Conservation (phyloP, 208 protist genomes). For the Balamuthia mandrillaris region DNA sequence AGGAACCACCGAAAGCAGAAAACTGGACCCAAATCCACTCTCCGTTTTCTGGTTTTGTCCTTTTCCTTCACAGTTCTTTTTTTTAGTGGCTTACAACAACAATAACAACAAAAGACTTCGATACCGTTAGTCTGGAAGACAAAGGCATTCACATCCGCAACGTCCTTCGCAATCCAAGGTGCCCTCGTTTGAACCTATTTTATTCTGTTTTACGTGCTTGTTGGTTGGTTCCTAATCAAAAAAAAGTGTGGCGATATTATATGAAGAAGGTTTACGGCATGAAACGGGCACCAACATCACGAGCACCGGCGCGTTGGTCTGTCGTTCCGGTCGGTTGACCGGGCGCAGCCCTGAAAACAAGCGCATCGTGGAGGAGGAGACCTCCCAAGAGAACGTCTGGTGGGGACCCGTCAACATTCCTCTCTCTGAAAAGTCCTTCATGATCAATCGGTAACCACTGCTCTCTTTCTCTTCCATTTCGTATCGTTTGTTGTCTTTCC, state of each 20-base stretch:
- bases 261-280: background rate
- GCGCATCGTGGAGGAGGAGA: conserved; percentile 81
- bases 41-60: too few species aligned
- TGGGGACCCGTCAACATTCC: conserved; percentile 91
- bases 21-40: too few species aligned
- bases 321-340: conserved; percentile 83
- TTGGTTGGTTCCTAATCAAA: background rate
- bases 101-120: too few species aligned
- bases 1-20: too few species aligned
- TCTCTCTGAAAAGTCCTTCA: conserved; percentile 83
- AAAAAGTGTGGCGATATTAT: background rate
- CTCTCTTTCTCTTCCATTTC: too few species aligned
- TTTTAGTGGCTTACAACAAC: too few species aligned
- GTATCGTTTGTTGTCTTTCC: too few species aligned
- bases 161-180: conserved; percentile 2
- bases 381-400: conserved; percentile 81
- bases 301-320: conserved; percentile 79
- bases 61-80: too few species aligned
- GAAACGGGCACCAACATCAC: conserved; percentile 66
- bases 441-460: conserved; percentile 71
- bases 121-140: conserved; percentile 1
- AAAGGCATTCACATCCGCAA: background rate
- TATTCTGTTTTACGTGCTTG: background rate
- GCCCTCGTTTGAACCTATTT: background rate
- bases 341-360: conserved; percentile 90